A percentile compares a stretch with the other conserved stretches of the same genome.
Evolutionary conservation across 192 early-diverging fungal species (phyloP).

Genomic region (Entomortierella beljakovae): DNA sequence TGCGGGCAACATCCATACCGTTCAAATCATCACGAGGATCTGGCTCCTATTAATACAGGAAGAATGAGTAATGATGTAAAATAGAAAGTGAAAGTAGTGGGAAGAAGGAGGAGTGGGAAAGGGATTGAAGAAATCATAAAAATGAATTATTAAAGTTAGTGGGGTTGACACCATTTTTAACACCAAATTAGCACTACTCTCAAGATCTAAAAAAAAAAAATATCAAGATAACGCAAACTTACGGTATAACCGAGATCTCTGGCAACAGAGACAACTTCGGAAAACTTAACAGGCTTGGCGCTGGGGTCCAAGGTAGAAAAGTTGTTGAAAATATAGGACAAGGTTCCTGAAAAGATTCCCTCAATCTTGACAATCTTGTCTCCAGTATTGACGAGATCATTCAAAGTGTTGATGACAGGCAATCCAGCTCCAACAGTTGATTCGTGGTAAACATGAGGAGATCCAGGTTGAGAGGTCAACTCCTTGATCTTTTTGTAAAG

Average conservation of each 20-base stretch:
- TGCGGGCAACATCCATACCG: conserved; percentile 99
- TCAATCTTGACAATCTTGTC: conserved; percentile 94
- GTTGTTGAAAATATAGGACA: conserved; percentile 98
- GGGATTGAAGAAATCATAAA: no score
- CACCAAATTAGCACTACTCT: conserved; percentile 4
- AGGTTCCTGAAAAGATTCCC: conserved; percentile 97
- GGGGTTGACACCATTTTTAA: background rate
- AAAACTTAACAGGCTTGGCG: conserved; percentile 76
- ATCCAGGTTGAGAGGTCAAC: conserved; percentile 54
- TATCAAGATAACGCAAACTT: conserved; percentile 10
- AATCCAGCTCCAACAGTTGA: conserved; percentile 97
- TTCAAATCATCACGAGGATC: conserved; percentile 99
- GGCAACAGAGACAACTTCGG: conserved; percentile 89
- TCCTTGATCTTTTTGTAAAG: conserved; percentile 83
- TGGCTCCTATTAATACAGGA: conserved; percentile 74
- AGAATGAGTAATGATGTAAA: no score
- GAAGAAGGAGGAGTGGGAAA: no score
- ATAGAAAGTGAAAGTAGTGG: conserved; percentile 5
- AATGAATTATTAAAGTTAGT: background rate
- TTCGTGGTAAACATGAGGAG: conserved; percentile 87
- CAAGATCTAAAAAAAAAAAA: conserved; percentile 2
- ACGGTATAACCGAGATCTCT: conserved; percentile 94
- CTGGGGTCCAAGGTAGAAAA: conserved; percentile 77
- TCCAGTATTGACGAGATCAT: conserved; percentile 90
- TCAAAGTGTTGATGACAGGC: conserved; percentile 92